These are phyloP conservation scores for Phellinidium pouzarii DNA, from an alignment of 1,284 basidiomycete genomes.

Conservation along the genomic window DNA sequence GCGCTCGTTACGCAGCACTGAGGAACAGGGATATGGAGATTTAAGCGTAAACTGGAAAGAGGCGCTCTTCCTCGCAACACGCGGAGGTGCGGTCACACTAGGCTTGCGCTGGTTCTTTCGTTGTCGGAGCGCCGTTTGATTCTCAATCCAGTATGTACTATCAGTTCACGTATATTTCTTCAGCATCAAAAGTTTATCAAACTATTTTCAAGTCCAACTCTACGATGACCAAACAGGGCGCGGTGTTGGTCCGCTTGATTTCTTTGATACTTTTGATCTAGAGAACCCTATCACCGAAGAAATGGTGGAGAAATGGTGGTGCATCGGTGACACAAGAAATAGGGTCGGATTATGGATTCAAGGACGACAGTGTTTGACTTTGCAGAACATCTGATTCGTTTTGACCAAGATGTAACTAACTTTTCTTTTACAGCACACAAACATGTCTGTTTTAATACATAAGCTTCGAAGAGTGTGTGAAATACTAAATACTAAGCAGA, in stretches of 20 bases:
- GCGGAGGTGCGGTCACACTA: slow-evolving; percentile 66
- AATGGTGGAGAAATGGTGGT: slow-evolving; percentile 84
- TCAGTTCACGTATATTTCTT: slow-evolving; percentile 5
- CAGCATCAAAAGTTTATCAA: neutral
- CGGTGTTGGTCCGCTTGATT: slow-evolving; percentile 61
- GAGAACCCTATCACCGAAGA: slow-evolving; percentile 37
- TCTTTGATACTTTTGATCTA: slow-evolving; percentile 45
- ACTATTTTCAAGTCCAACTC: slow-evolving; percentile 39
- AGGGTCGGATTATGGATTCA: slow-evolving; percentile 68
- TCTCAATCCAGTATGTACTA: slow-evolving; percentile 59
- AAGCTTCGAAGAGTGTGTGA: too few species aligned
- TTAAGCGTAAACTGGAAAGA: slow-evolving; percentile 73
- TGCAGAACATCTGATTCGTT: too few species aligned
- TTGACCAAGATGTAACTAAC: too few species aligned
- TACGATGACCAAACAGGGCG: slow-evolving; percentile 32
- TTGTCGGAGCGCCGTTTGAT: slow-evolving; percentile 70
- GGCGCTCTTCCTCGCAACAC: slow-evolving; percentile 69
- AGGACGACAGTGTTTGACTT: slow-evolving; percentile 32
- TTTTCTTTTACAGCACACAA: too few species aligned
- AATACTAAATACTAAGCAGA: too few species aligned
- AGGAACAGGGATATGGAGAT: slow-evolving; percentile 19
- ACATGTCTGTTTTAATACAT: too few species aligned
- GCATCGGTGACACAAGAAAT: slow-evolving; percentile 65
- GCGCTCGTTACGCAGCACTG: slow-evolving; percentile 8
- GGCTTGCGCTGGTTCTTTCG: slow-evolving; percentile 54